Evolutionary conservation across 495 filamentous ascomycete genomes (phyloP).

Genomic region (Cryomyces minteri): DNA sequence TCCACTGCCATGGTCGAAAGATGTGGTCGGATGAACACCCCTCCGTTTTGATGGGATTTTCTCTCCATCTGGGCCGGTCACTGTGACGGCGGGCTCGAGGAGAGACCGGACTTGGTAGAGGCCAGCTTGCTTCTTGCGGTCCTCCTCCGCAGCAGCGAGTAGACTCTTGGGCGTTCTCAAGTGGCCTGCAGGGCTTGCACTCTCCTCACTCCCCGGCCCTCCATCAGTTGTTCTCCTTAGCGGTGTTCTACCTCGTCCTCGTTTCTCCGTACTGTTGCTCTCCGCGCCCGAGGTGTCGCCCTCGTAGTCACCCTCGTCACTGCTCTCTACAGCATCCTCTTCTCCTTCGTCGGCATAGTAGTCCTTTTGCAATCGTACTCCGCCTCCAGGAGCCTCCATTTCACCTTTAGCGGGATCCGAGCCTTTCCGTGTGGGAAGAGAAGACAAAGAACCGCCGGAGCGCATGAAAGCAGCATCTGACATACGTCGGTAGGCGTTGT

Average conservation of each 20-base stretch:
- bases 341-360: slow-evolving; percentile 40
- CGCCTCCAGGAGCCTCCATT: slow-evolving; percentile 26
- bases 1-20: slow-evolving; percentile 38
- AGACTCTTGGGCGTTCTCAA: slow-evolving; percentile 29
- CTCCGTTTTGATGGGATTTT: slow-evolving; percentile 35
- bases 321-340: slow-evolving; percentile 26
- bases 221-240: slow-evolving; percentile 7
- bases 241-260: slow-evolving; percentile 18
- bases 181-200: too few relatives aligned
- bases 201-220: slow-evolving; percentile 7
- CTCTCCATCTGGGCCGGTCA: slow-evolving; percentile 43
- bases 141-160: slow-evolving; percentile 55
- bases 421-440: slow-evolving; percentile 25
- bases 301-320: slow-evolving; percentile 21
- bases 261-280: slow-evolving; percentile 7
- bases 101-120: slow-evolving; percentile 34
- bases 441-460: slow-evolving; percentile 33
- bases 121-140: slow-evolving; percentile 30
- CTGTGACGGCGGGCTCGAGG: slow-evolving; percentile 41
- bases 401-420: slow-evolving; percentile 15
- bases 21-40: slow-evolving; percentile 64
- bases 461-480: slow-evolving; percentile 44
- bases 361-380: slow-evolving; percentile 55
- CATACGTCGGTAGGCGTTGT: slow-evolving; percentile 39
- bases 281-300: slow-evolving; percentile 5